A percentile compares a stretch with the other conserved stretches of the same genome.
Conservation (phyloP, 176 grass and related monocot genomes). For the Luzula sylvatica region DNA sequence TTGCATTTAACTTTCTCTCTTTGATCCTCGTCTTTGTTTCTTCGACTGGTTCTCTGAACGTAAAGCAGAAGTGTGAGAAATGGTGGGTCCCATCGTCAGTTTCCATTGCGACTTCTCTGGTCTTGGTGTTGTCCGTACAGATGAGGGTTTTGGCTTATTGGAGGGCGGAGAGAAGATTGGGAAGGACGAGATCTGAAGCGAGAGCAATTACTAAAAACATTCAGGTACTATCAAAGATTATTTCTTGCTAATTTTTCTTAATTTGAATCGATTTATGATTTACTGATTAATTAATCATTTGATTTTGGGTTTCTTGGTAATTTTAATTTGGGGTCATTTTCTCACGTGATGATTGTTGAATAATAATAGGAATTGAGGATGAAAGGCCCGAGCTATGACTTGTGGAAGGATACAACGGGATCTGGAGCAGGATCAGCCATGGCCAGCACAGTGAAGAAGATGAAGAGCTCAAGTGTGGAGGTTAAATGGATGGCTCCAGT, state of each 20-base stretch:
- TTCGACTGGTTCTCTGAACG: slow-evolving; percentile 16
- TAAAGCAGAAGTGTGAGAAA: slow-evolving; percentile 22
- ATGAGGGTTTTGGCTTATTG: slow-evolving; percentile 52
- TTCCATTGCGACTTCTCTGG: slow-evolving; percentile 53
- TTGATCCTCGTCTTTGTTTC: slow-evolving; percentile 69
- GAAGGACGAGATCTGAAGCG: slow-evolving; percentile 47
- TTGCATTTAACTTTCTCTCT: slow-evolving; percentile 70
- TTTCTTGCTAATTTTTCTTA: slow-evolving; percentile 4
- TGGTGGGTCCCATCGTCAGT: slow-evolving; percentile 78
- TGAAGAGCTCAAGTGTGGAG: slow-evolving; percentile 75
- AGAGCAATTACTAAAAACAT: slow-evolving; percentile 51
- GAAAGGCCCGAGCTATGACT: slow-evolving; percentile 66
- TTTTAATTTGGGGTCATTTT: background rate
- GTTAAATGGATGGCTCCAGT: slow-evolving; percentile 47
- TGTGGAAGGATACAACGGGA: slow-evolving; percentile 73
- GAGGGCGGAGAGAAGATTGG: slow-evolving; percentile 36
- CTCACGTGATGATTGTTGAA: background rate
- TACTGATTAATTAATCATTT: background rate
- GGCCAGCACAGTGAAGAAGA: slow-evolving; percentile 33
- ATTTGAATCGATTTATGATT: background rate
- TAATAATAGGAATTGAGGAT: slow-evolving; percentile 25
- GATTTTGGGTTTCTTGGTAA: background rate
- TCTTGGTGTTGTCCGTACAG: slow-evolving; percentile 56
- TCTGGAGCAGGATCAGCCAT: slow-evolving; percentile 13
- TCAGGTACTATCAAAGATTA: slow-evolving; percentile 33